Conservation (phyloP, 371 early-diverging fungal species). For the Blakeslea trispora region DNA sequence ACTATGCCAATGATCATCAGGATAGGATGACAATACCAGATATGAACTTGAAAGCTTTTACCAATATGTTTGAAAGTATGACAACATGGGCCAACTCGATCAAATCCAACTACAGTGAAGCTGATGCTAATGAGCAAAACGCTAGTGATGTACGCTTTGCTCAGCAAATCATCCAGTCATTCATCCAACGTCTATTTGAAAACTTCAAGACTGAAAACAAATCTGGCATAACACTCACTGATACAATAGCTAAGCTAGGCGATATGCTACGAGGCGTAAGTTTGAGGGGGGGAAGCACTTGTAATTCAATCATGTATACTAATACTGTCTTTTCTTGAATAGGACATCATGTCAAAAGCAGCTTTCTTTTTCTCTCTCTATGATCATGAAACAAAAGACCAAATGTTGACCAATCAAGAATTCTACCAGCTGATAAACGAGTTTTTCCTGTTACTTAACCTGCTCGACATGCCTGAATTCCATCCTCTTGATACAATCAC, state of each 20-base stretch:
- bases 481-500: conserved; percentile 58
- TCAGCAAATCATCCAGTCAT: conserved; percentile 17
- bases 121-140: not conserved
- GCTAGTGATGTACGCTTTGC: conserved; percentile 1
- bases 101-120: not conserved
- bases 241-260: conserved; percentile 76
- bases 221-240: conserved; percentile 70
- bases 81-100: conserved; percentile 33
- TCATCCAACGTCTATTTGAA: conserved; percentile 55
- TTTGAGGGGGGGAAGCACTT: not conserved
- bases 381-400: conserved; percentile 67
- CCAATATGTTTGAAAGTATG: conserved; percentile 29
- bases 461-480: conserved; percentile 44
- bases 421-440: conserved; percentile 82
- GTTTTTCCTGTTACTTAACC: conserved; percentile 69
- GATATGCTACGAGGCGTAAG: conserved; percentile 71
- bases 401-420: conserved; percentile 66
- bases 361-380: conserved; percentile 82
- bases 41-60: conserved; percentile 68
- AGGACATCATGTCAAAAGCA: conserved; percentile 79
- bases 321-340: not conserved
- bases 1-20: conserved; percentile 58
- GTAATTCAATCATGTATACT: not conserved
- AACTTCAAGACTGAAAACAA: conserved; percentile 53
- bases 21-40: conserved; percentile 39